phyloP scores from a whole-genome alignment of 2,329 filamentous ascomycete species.

The Monosporascus sp. region DNA sequence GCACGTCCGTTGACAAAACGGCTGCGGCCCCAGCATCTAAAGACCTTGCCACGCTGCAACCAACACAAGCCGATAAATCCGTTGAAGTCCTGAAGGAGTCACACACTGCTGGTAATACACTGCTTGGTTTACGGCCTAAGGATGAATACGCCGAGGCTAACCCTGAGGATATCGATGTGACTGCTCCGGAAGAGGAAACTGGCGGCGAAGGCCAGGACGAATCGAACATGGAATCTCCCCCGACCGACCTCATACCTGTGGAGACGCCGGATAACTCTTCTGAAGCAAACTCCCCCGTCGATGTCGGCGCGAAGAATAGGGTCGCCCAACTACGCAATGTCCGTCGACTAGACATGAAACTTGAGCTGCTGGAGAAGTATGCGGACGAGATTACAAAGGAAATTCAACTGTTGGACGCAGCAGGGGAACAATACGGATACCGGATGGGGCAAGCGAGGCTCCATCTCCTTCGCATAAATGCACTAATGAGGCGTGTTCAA shows the following conservation, averaged over 20 bases:
- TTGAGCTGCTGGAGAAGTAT: background rate
- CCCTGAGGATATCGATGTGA: slow-evolving; percentile 48
- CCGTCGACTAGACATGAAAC: background rate
- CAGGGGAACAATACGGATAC: slow-evolving; percentile 9
- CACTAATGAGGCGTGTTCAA: slow-evolving; percentile 29
- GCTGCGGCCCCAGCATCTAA: slow-evolving; percentile 2
- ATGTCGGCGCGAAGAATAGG: background rate
- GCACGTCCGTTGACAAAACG: background rate
- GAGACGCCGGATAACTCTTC: slow-evolving; percentile 3
- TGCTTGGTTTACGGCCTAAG: slow-evolving; percentile 7
- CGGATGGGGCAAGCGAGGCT: slow-evolving; percentile 21
- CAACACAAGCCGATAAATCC: background rate
- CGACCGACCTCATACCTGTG: slow-evolving; percentile 5
- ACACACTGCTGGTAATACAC: background rate
- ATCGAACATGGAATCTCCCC: slow-evolving; percentile 6
- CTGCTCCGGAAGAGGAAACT: slow-evolving; percentile 36
- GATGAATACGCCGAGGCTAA: slow-evolving; percentile 18
- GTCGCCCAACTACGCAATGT: background rate
- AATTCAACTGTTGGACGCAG: slow-evolving; percentile 6
- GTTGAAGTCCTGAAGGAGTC: slow-evolving; percentile 1
- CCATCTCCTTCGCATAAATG: slow-evolving; percentile 24
- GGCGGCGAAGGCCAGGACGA: slow-evolving; percentile 23
- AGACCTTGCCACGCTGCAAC: background rate
- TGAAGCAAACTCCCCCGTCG: slow-evolving; percentile 5
- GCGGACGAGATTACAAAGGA: slow-evolving; percentile 6